These are phyloP conservation scores for Eutrema yunnanense DNA, from an alignment of 345 rosid species.

Conservation along the genomic window DNA sequence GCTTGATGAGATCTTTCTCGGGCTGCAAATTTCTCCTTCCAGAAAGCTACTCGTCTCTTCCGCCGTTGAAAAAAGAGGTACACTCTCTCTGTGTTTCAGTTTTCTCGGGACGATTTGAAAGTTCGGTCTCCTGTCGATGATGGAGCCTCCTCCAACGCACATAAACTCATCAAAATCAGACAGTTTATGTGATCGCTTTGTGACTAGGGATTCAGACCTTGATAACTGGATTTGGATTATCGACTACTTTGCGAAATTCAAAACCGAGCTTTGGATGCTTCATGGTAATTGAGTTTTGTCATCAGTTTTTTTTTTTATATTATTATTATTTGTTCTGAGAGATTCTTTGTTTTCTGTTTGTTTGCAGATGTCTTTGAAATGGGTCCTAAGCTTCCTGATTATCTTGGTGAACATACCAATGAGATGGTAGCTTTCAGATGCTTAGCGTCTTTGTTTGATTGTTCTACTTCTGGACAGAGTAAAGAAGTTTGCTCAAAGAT, in stretches of 20 bases:
- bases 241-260: slow-evolving; percentile 28
- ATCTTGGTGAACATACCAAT: slow-evolving; percentile 23
- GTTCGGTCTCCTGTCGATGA: neutral
- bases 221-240: slow-evolving; percentile 26
- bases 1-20: neutral
- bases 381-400: slow-evolving; percentile 27
- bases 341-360: neutral
- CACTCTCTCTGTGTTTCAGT: neutral
- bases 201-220: slow-evolving; percentile 16
- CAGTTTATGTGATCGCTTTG: neutral
- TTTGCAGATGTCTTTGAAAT: slow-evolving; percentile 26
- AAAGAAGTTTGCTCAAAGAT: slow-evolving; percentile 4
- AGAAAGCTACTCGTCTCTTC: neutral
- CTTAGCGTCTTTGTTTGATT: slow-evolving; percentile 18
- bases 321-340: neutral
- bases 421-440: slow-evolving; percentile 35
- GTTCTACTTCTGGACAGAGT: neutral
- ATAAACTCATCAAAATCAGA: neutral
- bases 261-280: slow-evolving; percentile 23
- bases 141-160: neutral
- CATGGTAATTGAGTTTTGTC: slow-evolving; percentile 14
- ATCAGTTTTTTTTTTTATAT: neutral
- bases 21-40: neutral
- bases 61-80: neutral
- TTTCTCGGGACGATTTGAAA: neutral